These are phyloP conservation scores for Areca catechu DNA, from an alignment of 176 grass and related monocot species.

Conservation along the genomic window DNA sequence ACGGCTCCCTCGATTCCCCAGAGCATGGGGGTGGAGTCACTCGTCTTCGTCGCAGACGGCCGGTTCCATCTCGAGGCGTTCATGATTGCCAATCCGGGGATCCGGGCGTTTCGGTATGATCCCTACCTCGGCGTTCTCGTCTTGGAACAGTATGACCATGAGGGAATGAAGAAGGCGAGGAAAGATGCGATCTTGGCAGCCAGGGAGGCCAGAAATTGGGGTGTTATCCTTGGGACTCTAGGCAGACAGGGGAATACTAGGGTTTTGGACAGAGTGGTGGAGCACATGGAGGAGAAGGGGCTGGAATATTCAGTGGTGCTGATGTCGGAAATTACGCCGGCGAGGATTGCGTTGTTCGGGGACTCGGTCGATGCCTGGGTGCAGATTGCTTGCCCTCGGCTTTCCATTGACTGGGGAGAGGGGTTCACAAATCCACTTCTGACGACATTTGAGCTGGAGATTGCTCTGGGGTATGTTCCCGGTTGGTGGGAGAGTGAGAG, in stretches of 20 bases:
- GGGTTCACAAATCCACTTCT: conserved; percentile 76
- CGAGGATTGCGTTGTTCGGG: conserved; percentile 68
- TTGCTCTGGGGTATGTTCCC: conserved; percentile 63
- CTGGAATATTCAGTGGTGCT: conserved; percentile 67
- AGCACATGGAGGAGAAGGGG: conserved; percentile 87
- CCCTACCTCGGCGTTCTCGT: conserved; percentile 74
- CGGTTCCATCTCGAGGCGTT: conserved; percentile 93
- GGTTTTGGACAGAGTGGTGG: conserved; percentile 63
- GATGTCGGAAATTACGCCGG: conserved; percentile 85
- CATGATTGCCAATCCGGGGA: conserved; percentile 83
- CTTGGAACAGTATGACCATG: conserved; percentile 75
- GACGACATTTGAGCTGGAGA: conserved; percentile 91
- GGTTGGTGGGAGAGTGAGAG: conserved; percentile 88
- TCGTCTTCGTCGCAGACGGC: conserved; percentile 72
- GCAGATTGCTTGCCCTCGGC: conserved; percentile 80
- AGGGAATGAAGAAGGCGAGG: conserved; percentile 77
- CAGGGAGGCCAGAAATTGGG: conserved; percentile 67
- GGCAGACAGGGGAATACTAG: conserved; percentile 71
- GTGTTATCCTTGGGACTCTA: conserved; percentile 62
- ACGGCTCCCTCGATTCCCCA: conserved; percentile 57
- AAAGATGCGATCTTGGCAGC: conserved; percentile 68
- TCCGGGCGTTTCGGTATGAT: conserved; percentile 76
- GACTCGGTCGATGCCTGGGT: conserved; percentile 85
- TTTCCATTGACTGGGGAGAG: conserved; percentile 95
- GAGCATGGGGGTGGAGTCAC: conserved; percentile 38